These are phyloP conservation scores for Amanita rimosa DNA, from an alignment of 768 basidiomycete species.

Conservation along the genomic window DNA sequence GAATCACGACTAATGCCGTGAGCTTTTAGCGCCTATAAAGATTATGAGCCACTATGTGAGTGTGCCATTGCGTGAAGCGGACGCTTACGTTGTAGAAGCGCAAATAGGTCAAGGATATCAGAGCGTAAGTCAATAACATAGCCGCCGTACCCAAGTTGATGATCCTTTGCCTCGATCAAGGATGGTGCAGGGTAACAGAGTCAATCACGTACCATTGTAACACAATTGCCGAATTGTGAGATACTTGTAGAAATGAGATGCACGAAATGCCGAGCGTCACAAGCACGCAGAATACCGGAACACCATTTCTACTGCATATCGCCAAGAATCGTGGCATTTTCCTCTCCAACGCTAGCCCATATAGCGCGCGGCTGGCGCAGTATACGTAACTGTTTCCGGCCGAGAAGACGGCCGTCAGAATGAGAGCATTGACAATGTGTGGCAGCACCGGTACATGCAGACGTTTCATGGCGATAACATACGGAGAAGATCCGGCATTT, in stretches of 20 bases:
- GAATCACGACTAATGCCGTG: slow-evolving; percentile 33
- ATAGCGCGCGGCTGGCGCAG: slow-evolving; percentile 42
- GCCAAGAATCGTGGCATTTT: slow-evolving; percentile 45
- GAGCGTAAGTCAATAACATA: slow-evolving; percentile 35
- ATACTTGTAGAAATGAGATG: slow-evolving; percentile 38
- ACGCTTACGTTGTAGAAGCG: slow-evolving; percentile 31
- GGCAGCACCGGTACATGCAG: slow-evolving; percentile 57
- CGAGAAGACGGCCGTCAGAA: slow-evolving; percentile 61
- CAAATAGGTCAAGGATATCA: slow-evolving; percentile 35
- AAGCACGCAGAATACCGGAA: slow-evolving; percentile 44
- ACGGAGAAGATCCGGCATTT: slow-evolving; percentile 59
- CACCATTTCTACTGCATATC: slow-evolving; percentile 41
- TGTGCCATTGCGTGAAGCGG: neutral
- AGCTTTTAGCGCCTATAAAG: slow-evolving; percentile 26
- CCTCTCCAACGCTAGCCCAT: slow-evolving; percentile 47
- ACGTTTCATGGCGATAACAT: slow-evolving; percentile 72
- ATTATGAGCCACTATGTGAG: neutral
- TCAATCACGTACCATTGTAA: slow-evolving; percentile 27
- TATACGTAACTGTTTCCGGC: slow-evolving; percentile 64
- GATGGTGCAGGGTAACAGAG: neutral
- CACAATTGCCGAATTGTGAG: slow-evolving; percentile 34
- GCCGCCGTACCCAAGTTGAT: slow-evolving; percentile 39
- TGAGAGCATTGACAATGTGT: slow-evolving; percentile 60
- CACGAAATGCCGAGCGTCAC: slow-evolving; percentile 26
- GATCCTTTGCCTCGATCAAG: slow-evolving; percentile 20